phyloP scores from a whole-genome alignment of 2,329 filamentous ascomycete species.

The Neospermospora avenae region DNA sequence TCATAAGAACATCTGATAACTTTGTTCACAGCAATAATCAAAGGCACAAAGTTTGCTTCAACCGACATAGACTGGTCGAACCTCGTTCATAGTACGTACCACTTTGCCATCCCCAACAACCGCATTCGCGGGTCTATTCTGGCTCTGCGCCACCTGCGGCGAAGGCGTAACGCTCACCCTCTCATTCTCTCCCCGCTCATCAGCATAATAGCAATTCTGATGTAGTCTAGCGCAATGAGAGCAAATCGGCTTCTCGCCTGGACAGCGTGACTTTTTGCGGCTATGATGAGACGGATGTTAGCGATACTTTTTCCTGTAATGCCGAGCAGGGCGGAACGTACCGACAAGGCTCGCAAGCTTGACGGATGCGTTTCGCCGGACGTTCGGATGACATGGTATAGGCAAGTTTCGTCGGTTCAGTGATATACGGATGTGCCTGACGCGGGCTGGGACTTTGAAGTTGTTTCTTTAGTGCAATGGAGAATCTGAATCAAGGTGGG shows the following conservation, averaged over 20 bases:
- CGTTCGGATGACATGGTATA: slow-evolving; percentile 26
- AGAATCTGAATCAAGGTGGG: too few species aligned
- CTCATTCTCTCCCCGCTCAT: slow-evolving; percentile 22
- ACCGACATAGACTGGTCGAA: too few species aligned
- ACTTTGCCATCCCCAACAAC: slow-evolving; percentile 11
- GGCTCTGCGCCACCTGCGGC: neutral
- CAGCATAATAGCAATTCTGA: slow-evolving; percentile 45
- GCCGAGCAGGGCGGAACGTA: slow-evolving; percentile 17
- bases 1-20: too few species aligned
- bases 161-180: slow-evolving; percentile 16
- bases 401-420: too few species aligned
- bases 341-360: slow-evolving; percentile 39
- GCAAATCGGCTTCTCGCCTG: slow-evolving; percentile 47
- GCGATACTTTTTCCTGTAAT: neutral
- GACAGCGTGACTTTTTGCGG: slow-evolving; percentile 50
- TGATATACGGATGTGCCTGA: too few species aligned
- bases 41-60: too few species aligned
- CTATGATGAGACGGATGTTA: slow-evolving; percentile 30
- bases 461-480: too few species aligned
- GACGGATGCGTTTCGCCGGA: slow-evolving; percentile 32
- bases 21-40: too few species aligned
- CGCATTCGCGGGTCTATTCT: neutral
- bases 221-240: slow-evolving; percentile 47
- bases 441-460: too few species aligned
- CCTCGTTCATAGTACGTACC: slow-evolving; percentile 5